Percentiles rank a stretch among this genome's conserved stretches.
These are phyloP conservation scores for Thermothelomyces thermophilus DNA, from an alignment of 2,329 filamentous ascomycete genomes.

Conservation along the genomic window DNA sequence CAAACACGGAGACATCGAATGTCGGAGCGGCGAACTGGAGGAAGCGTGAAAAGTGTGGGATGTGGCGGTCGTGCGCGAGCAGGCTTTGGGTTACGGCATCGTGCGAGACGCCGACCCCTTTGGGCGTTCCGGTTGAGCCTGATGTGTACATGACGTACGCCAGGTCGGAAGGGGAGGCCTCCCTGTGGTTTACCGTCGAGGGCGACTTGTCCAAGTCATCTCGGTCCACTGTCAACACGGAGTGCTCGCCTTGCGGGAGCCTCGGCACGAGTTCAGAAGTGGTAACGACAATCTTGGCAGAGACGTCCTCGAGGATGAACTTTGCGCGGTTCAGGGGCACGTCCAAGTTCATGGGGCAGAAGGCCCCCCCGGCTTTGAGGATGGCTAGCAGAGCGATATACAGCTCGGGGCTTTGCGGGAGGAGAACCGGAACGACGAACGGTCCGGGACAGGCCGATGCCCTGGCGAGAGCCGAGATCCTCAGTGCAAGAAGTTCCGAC, in stretches of 20 bases:
- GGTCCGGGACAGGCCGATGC: constrained; percentile 23
- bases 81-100: constrained; percentile 73
- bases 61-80: constrained; percentile 70
- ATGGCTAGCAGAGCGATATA: constrained; percentile 74
- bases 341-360: constrained; percentile 78
- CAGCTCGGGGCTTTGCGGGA: constrained; percentile 69
- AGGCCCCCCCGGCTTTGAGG: constrained; percentile 74
- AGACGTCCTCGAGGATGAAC: constrained; percentile 75
- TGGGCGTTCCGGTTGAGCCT: constrained; percentile 81
- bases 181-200: background rate
- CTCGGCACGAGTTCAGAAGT: constrained; percentile 40
- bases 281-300: constrained; percentile 62
- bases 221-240: constrained; percentile 32
- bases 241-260: constrained; percentile 30
- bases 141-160: constrained; percentile 95
- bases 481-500: constrained; percentile 49
- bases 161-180: constrained; percentile 37
- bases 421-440: constrained; percentile 64
- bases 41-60: constrained; percentile 72
- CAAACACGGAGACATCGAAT: constrained; percentile 91
- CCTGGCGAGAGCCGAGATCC: constrained; percentile 35
- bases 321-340: constrained; percentile 67
- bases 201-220: background rate
- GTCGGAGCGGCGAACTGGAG: constrained; percentile 89
- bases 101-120: constrained; percentile 81